Evolutionary conservation across 805 yeast species (phyloP), one percentile per base, ranked within the genome.

Genomic region (Peterozyma xylosa): DNA sequence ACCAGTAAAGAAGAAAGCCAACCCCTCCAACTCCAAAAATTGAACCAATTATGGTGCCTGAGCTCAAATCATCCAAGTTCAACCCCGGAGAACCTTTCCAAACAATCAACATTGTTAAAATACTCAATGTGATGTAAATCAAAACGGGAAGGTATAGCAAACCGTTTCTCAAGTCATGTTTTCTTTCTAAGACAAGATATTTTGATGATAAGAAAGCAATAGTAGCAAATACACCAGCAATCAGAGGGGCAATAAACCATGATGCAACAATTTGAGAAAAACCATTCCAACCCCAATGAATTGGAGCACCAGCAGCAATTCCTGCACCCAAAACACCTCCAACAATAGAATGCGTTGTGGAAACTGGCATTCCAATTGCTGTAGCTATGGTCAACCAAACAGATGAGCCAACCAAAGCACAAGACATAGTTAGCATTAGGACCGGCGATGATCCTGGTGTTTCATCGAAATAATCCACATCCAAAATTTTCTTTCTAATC

Each of bases 21-120:
- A 71, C 82, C 33, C 62, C 79, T 49, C 78, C 88, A 43, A 76
- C 82, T 44, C 88, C 86, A 43, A 82, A 62, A 48, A 81, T 75
- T 30, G 86, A 67, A 9, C 79, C 85, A 38, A 64, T 68, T 36
- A 74, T 74, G 10, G 81, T 72, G 30, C 74, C 74, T 5, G 68
- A 54, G 1, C 80, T 66, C 42, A 83, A 66, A 7, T 76, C 56
- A 50, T 76, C 68, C 54, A 84, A 67, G 27, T 76, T 64, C 53
- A 83, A 71, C 50, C 73, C 72, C 53, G 90, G 88, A 44, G 90
- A 82, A 53, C 89, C 90, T 59, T 84, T 82, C 86, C 86, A 82
- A 34, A 80, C 86, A 57, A 84, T 78, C 61, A 82, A 71, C 85
- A 85, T 82, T 46, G 89, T 80, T 53, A 84, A 69, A 41, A 82